Percentiles rank a stretch among this genome's conserved stretches.
Conservation (phyloP, 495 filamentous ascomycete genomes). For the Neurospora discreta region DNA sequence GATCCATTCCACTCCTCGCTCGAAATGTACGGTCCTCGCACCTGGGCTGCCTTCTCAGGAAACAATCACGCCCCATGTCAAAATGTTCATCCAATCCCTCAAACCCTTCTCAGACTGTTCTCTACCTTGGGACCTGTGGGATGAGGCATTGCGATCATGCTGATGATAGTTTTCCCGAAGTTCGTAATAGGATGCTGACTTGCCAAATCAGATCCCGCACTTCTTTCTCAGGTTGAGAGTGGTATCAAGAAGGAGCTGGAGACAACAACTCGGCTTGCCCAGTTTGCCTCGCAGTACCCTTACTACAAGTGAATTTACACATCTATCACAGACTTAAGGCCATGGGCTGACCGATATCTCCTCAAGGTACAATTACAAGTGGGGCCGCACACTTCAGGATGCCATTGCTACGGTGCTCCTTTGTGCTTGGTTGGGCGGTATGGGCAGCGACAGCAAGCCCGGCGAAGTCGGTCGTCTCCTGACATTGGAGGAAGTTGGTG, state of each 20-base stretch:
- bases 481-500: slow-evolving; percentile 79
- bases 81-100: not conserved
- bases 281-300: slow-evolving; percentile 67
- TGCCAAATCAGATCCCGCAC: slow-evolving; percentile 7
- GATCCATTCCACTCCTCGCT: slow-evolving; percentile 74
- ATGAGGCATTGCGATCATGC: not conserved
- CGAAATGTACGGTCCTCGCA: slow-evolving; percentile 49
- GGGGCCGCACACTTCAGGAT: slow-evolving; percentile 79
- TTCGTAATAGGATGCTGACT: not conserved
- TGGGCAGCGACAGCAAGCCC: slow-evolving; percentile 28
- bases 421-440: slow-evolving; percentile 66
- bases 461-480: slow-evolving; percentile 50
- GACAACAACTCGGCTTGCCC: slow-evolving; percentile 48
- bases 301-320: slow-evolving; percentile 68
- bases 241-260: slow-evolving; percentile 47
- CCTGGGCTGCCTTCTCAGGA: not conserved
- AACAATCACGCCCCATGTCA: not conserved
- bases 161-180: not conserved
- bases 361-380: slow-evolving; percentile 63
- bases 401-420: slow-evolving; percentile 61
- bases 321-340: not conserved
- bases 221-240: slow-evolving; percentile 43
- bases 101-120: not conserved
- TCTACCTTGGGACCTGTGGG: not conserved
- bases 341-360: not conserved